Evolutionary conservation across 768 basidiomycete genomes (phyloP).

Genomic region (Hypsizygus marmoreus): DNA sequence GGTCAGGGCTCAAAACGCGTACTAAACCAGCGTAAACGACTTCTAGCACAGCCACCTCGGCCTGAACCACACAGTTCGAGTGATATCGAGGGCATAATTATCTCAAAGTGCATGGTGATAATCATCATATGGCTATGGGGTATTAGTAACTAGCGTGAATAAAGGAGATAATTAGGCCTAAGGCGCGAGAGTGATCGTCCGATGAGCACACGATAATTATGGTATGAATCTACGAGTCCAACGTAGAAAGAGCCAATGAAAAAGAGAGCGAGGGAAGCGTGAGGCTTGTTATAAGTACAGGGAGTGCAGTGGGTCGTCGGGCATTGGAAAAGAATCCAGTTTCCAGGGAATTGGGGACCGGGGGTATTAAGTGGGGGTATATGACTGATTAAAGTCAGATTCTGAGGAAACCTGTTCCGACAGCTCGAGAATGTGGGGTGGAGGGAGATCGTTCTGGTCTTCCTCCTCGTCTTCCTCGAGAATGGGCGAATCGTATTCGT

Average conservation of each 20-base stretch:
- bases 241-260: no score
- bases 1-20: constrained; percentile 17
- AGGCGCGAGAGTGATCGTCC: constrained; percentile 15
- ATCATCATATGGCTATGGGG: constrained; percentile 12
- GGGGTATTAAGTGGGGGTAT: constrained; percentile 22
- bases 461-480: constrained; percentile 69
- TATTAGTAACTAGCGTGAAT: constrained; percentile 18
- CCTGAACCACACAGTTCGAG: background rate
- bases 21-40: constrained; percentile 18
- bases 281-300: constrained; percentile 14
- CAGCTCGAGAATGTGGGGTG: constrained; percentile 15
- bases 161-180: constrained; percentile 13
- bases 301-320: constrained; percentile 12
- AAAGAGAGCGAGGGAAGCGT: constrained; percentile 3
- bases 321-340: constrained; percentile 5
- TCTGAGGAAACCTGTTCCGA: constrained; percentile 17
- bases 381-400: constrained; percentile 16
- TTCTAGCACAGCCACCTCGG: constrained; percentile 26
- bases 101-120: no score
- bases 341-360: constrained; percentile 8
- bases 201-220: constrained; percentile 14
- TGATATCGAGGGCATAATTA: background rate
- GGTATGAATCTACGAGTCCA: constrained; percentile 17
- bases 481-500: constrained; percentile 67
- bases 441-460: constrained; percentile 17